Evolutionary conservation across 2,329 filamentous ascomycete species (phyloP).

Genomic region (Fusarium pininemorale): DNA sequence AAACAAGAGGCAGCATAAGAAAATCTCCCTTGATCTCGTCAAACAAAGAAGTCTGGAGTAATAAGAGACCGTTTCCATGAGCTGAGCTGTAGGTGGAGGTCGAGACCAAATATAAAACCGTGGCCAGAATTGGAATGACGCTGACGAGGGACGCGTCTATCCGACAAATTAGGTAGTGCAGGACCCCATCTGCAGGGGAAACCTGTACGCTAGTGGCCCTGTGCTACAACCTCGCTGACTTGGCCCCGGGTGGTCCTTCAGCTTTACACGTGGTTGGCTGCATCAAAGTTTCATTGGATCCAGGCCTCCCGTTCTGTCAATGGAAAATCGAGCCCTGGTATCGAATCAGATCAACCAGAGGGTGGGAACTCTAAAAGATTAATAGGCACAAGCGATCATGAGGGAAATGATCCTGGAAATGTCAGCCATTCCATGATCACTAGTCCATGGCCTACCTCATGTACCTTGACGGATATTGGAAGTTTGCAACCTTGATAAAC

Average conservation of each 20-base stretch:
- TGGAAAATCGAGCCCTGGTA: neutral
- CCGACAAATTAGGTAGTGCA: conserved; percentile 12
- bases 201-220: conserved; percentile 9
- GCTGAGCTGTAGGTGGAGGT: conserved; percentile 9
- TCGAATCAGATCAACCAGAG: neutral
- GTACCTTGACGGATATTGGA: conserved; percentile 4
- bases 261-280: conserved; percentile 15
- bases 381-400: neutral
- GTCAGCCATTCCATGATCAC: neutral
- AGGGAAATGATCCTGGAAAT: neutral
- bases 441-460: neutral
- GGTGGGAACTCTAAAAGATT: neutral
- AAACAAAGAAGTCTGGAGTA: neutral
- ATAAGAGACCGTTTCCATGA: conserved; percentile 8
- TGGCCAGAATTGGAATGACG: conserved; percentile 34
- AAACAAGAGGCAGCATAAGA: neutral
- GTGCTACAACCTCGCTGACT: conserved; percentile 6
- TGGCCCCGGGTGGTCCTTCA: neutral
- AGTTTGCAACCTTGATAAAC: conserved; percentile 27
- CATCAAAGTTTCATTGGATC: conserved; percentile 12
- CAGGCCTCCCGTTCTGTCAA: neutral
- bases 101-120: conserved; percentile 30
- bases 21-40: neutral
- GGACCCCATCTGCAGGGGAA: conserved; percentile 15
- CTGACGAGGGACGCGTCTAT: conserved; percentile 27